Conservation (phyloP, 306 rosid species). For the Betula pendula region DNA sequence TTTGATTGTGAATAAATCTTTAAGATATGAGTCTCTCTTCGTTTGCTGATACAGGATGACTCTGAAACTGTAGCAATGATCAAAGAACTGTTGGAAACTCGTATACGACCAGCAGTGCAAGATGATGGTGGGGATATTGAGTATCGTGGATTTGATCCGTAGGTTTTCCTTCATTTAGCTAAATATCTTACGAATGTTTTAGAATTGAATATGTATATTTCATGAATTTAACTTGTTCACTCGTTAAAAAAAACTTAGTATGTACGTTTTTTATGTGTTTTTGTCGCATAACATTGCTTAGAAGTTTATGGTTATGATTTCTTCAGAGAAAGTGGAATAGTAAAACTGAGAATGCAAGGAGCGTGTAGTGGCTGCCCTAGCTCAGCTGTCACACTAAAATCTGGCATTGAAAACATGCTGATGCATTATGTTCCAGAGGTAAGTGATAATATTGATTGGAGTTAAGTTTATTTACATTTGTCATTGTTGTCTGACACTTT, state of each 20-base stretch:
- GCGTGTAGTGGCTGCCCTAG: slow-evolving; percentile 99
- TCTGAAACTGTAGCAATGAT: slow-evolving; percentile 96
- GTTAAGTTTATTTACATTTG: slow-evolving; percentile 18
- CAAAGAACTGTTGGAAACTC: slow-evolving; percentile 93
- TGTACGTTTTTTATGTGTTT: not conserved
- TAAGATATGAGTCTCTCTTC: not conserved
- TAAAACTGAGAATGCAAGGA: slow-evolving; percentile 91
- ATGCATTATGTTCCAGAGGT: slow-evolving; percentile 99
- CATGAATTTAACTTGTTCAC: not conserved
- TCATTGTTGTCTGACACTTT: not conserved
- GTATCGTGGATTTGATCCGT: slow-evolving; percentile 70
- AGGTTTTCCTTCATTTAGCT: slow-evolving; percentile 29
- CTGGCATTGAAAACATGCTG: slow-evolving; percentile 98
- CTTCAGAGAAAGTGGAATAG: slow-evolving; percentile 81
- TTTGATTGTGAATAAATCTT: not conserved
- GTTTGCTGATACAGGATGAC: slow-evolving; percentile 65
- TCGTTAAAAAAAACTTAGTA: not conserved
- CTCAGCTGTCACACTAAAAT: slow-evolving; percentile 92
- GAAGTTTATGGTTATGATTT: not conserved
- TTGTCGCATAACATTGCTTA: not conserved
- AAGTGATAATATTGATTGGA: slow-evolving; percentile 22
- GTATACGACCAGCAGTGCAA: slow-evolving; percentile 93
- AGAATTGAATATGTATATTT: not conserved
- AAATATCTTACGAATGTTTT: not conserved
- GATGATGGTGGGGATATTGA: slow-evolving; percentile 99